phyloP scores from a whole-genome alignment of 2,329 filamentous ascomycete genomes.

The Colletotrichum magnum region DNA sequence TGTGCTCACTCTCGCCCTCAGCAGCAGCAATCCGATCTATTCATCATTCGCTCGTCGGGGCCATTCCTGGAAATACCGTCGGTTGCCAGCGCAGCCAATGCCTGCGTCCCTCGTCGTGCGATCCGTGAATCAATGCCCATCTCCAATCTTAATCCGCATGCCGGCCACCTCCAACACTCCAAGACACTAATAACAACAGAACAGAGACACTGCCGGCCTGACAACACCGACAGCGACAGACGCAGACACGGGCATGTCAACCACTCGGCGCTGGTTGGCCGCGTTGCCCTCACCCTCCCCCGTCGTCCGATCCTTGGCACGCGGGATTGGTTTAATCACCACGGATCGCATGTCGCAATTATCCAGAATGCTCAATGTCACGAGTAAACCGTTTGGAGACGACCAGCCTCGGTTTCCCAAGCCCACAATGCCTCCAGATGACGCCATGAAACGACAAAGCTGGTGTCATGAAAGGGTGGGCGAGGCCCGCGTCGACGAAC shows the following conservation, averaged over 20 bases:
- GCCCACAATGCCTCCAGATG: not conserved
- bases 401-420: constrained; percentile 4
- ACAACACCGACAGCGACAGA: not conserved
- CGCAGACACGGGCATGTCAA: too few relatives aligned
- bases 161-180: constrained; percentile 12
- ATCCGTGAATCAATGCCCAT: constrained; percentile 17
- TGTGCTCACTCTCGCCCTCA: constrained; percentile 2
- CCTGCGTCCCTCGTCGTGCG: not conserved
- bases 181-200: constrained; percentile 34
- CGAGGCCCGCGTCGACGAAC: not conserved
- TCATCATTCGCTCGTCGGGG: not conserved
- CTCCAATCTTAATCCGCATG: constrained; percentile 35
- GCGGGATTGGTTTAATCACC: constrained; percentile 31
- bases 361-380: constrained; percentile 14
- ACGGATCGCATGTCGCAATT: constrained; percentile 28
- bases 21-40: not conserved
- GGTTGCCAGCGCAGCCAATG: constrained; percentile 13
- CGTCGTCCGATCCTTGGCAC: constrained; percentile 12
- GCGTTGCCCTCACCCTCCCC: constrained; percentile 3
- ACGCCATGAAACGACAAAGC: constrained; percentile 19
- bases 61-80: constrained; percentile 15
- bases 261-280: too few relatives aligned
- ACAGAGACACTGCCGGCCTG: constrained; percentile 14
- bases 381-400: constrained; percentile 16
- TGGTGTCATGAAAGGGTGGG: not conserved